Conservation (phyloP, 345 rosid species). For the Heritiera fomes region DNA sequence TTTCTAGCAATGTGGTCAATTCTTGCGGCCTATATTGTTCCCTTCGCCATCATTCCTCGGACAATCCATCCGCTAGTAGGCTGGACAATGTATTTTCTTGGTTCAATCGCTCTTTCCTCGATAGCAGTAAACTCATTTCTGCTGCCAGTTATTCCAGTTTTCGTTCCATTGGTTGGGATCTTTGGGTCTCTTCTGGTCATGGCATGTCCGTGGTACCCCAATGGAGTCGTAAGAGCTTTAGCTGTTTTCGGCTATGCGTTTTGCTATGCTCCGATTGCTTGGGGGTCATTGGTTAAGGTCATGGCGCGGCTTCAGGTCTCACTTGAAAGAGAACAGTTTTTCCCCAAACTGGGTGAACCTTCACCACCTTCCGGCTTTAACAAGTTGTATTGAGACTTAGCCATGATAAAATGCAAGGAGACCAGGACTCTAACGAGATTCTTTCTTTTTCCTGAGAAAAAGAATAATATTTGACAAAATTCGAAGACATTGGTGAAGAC, state of each 20-base stretch:
- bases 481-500: no score
- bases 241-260: constrained; percentile 71
- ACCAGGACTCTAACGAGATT: background rate
- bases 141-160: constrained; percentile 59
- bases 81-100: constrained; percentile 78
- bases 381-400: constrained; percentile 46
- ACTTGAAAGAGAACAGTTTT: constrained; percentile 73
- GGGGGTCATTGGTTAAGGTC: constrained; percentile 60
- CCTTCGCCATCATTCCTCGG: constrained; percentile 74
- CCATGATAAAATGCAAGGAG: background rate
- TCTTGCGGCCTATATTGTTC: constrained; percentile 67
- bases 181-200: constrained; percentile 71
- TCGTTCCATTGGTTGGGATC: constrained; percentile 67
- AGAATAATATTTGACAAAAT: no score
- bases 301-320: constrained; percentile 61
- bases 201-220: constrained; percentile 74
- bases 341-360: constrained; percentile 62
- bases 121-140: constrained; percentile 64
- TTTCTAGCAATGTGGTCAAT: constrained; percentile 66
- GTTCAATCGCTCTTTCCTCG: constrained; percentile 60
- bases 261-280: constrained; percentile 69
- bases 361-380: constrained; percentile 41
- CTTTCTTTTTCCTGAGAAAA: background rate
- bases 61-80: constrained; percentile 86
- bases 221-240: constrained; percentile 72